A percentile compares a stretch with the other conserved stretches of the same genome.
Evolutionary conservation across 768 basidiomycete species (phyloP).

Genomic region (Coprinopsis cinerea): DNA sequence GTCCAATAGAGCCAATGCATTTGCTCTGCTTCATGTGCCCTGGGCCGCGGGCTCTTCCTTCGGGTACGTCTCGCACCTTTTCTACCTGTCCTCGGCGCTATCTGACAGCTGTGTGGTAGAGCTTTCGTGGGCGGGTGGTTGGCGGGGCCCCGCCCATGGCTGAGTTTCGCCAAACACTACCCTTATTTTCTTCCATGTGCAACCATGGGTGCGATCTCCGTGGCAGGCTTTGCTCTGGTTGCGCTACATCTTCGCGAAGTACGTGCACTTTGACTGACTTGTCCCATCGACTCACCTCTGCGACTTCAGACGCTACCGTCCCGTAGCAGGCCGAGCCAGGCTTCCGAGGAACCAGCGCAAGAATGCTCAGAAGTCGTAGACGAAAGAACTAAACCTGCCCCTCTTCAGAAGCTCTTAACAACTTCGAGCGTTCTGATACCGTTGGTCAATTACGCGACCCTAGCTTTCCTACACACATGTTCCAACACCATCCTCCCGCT

Average conservation of each 20-base stretch:
- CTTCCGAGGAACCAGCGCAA: neutral
- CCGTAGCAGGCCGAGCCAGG: neutral
- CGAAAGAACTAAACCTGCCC: neutral
- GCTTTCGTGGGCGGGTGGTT: neutral
- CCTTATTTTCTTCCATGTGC: constrained; percentile 61
- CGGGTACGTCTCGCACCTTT: too few relatives aligned
- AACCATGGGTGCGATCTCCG: constrained; percentile 46
- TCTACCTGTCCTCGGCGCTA: constrained; percentile 40
- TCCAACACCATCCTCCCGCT: constrained; percentile 63
- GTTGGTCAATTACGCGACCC: constrained; percentile 55
- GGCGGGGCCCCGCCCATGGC: constrained; percentile 16
- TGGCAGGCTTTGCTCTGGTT: constrained; percentile 42
- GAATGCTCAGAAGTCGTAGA: neutral
- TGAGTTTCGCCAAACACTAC: constrained; percentile 40
- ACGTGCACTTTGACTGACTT: too few relatives aligned
- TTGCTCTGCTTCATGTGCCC: constrained; percentile 19
- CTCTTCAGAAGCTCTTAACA: neutral
- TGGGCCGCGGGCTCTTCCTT: constrained; percentile 31
- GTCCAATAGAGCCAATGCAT: constrained; percentile 56
- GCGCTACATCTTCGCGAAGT: constrained; percentile 44
- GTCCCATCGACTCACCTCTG: too few relatives aligned
- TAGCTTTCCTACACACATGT: constrained; percentile 63
- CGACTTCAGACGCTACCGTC: neutral
- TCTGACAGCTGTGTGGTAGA: neutral
- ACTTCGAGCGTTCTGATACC: constrained; percentile 54